Percentiles rank a stretch among this genome's conserved stretches.
phyloP scores from a whole-genome alignment of 2,329 filamentous ascomycete genomes.

The Emmonsiellopsis sp. region DNA sequence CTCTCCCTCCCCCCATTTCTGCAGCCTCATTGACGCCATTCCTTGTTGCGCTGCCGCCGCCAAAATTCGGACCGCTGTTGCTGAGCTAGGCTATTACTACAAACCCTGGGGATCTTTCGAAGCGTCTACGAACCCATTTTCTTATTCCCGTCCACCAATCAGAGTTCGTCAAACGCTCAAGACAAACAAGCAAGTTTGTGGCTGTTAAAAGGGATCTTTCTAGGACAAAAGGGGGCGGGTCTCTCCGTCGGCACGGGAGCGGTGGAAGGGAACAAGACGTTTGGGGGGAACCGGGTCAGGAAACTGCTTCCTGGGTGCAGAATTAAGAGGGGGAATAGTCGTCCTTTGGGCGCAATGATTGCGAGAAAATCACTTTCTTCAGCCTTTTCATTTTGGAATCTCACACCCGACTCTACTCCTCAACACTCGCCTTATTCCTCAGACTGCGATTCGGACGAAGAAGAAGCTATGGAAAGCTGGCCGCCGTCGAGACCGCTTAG shows the following conservation, averaged over 20 bases:
- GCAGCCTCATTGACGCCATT: too few species aligned
- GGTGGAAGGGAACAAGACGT: not conserved
- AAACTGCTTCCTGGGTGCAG: not conserved
- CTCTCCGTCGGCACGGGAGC: not conserved
- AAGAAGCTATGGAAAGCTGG: constrained; percentile 28
- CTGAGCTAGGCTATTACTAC: too few species aligned
- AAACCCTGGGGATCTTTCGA: too few species aligned
- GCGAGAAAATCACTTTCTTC: constrained; percentile 21
- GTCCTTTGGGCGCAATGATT: constrained; percentile 5
- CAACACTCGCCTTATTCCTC: constrained; percentile 34
- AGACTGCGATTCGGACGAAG: constrained; percentile 32
- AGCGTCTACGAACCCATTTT: too few species aligned
- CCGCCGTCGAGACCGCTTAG: constrained; percentile 33
- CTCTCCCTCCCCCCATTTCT: too few species aligned
- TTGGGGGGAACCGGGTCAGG: not conserved
- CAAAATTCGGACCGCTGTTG: too few species aligned
- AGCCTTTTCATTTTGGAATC: constrained; percentile 27
- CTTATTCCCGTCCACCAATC: not conserved
- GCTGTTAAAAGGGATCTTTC: not conserved
- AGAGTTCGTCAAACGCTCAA: not conserved
- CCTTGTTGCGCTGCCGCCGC: too few species aligned
- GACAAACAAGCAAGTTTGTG: not conserved
- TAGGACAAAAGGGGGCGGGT: not conserved
- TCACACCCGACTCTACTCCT: constrained; percentile 35
- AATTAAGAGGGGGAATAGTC: not conserved